A percentile compares a stretch with the other conserved stretches of the same genome.
These are phyloP conservation scores for Pyricularia grisea DNA, from an alignment of 2,329 filamentous ascomycete genomes.

Conservation along the genomic window DNA sequence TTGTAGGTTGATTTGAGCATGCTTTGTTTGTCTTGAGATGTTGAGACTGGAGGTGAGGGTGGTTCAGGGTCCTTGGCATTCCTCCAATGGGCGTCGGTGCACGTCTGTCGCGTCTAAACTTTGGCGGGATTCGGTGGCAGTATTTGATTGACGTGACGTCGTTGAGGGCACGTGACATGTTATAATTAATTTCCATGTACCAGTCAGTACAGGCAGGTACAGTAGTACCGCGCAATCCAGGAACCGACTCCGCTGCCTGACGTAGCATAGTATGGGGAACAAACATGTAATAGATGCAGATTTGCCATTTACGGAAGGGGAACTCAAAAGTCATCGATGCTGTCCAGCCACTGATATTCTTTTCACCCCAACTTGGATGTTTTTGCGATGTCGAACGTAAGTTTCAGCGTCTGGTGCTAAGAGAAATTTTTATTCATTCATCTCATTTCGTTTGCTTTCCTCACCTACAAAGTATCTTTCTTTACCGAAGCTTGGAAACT, in stretches of 20 bases:
- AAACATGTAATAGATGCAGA: too few species aligned
- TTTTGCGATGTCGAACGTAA: too few species aligned
- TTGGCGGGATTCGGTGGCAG: neutral
- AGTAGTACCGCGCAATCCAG: neutral
- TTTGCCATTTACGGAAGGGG: neutral
- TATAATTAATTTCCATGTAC: neutral
- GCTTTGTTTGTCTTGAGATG: neutral
- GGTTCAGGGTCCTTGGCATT: neutral
- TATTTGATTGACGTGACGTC: neutral
- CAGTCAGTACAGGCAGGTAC: too few species aligned
- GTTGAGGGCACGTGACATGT: neutral
- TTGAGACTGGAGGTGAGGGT: neutral
- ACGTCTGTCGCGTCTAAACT: neutral
- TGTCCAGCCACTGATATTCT: too few species aligned
- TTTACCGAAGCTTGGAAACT: too few species aligned
- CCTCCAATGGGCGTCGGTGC: neutral
- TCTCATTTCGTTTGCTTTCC: too few species aligned
- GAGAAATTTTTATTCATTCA: too few species aligned
- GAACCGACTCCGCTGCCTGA: neutral
- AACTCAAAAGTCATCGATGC: too few species aligned
- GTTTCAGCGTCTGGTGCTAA: too few species aligned
- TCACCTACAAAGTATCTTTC: too few species aligned
- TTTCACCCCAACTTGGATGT: too few species aligned
- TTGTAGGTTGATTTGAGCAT: slow-evolving; percentile 78
- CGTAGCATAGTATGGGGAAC: too few species aligned